A percentile compares a stretch with the other conserved stretches of the same genome.
phyloP scores from a whole-genome alignment of 176 grass and related monocot species.

The Carex littledalei region DNA sequence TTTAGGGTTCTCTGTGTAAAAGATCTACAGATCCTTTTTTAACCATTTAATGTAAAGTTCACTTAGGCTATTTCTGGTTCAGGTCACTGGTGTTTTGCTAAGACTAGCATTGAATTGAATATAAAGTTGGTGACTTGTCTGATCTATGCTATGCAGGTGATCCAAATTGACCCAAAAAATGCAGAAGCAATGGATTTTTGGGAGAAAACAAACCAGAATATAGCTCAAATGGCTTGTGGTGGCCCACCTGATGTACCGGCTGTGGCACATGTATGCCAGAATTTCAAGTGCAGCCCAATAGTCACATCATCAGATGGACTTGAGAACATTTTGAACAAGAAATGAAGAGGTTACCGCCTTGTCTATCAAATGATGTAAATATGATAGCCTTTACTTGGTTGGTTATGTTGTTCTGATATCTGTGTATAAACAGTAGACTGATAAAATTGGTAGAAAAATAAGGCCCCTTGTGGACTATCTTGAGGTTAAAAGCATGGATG shows the following conservation, averaged over 20 bases:
- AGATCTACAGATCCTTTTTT: neutral
- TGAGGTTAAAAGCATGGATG: neutral
- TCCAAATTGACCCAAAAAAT: constrained; percentile 56
- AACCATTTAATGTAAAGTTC: neutral
- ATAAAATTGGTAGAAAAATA: neutral
- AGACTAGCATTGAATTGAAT: neutral
- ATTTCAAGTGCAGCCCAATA: constrained; percentile 75
- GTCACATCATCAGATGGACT: constrained; percentile 46
- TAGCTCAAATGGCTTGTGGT: constrained; percentile 46
- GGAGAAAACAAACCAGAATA: constrained; percentile 43
- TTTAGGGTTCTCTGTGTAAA: neutral
- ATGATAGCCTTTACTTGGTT: neutral
- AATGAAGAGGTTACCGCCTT: neutral
- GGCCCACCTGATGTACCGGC: constrained; percentile 18
- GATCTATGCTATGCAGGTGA: constrained; percentile 39
- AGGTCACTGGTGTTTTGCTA: neutral
- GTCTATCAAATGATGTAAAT: neutral
- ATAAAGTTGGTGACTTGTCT: neutral
- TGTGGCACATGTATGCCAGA: constrained; percentile 45
- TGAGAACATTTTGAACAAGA: constrained; percentile 43
- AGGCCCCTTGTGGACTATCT: neutral
- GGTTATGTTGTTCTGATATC: neutral
- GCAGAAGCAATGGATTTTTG: constrained; percentile 62
- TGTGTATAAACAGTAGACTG: neutral
- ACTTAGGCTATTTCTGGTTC: neutral